Evolutionary conservation across 2,329 filamentous ascomycete genomes (phyloP).

Genomic region (Neodidymelliopsis sp.): DNA sequence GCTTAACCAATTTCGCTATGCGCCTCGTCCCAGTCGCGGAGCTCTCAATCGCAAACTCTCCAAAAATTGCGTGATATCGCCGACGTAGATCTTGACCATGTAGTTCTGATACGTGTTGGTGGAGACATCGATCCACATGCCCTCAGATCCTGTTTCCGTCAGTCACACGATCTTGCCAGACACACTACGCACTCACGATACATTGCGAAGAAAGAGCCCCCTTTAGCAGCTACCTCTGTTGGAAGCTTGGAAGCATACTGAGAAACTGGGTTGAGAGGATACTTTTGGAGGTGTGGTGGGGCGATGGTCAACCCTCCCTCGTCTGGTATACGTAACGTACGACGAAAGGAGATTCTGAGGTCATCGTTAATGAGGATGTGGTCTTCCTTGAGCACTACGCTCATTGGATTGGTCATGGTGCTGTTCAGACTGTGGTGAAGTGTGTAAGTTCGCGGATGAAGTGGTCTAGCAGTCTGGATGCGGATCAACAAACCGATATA

Average conservation of each 20-base stretch:
- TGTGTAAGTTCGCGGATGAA: too few species aligned
- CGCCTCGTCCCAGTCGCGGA: constrained; percentile 10
- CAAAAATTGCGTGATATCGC: constrained; percentile 53
- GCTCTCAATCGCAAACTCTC: constrained; percentile 40
- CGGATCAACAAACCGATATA: too few species aligned
- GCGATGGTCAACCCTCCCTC: constrained; percentile 40
- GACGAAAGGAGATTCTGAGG: constrained; percentile 23
- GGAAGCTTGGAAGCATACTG: constrained; percentile 45
- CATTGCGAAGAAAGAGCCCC: constrained; percentile 58
- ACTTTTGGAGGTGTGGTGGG: constrained; percentile 23
- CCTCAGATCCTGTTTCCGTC: constrained; percentile 45
- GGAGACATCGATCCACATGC: constrained; percentile 54
- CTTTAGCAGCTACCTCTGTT: constrained; percentile 47
- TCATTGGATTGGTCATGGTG: neutral
- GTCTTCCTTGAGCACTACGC: neutral
- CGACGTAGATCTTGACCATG: constrained; percentile 52
- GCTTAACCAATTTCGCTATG: neutral
- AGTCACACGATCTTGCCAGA: neutral
- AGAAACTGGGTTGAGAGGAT: constrained; percentile 19
- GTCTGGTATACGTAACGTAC: constrained; percentile 28
- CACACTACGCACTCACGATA: constrained; percentile 57
- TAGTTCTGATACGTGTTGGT: constrained; percentile 27
- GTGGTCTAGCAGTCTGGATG: too few species aligned
- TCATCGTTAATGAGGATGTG: constrained; percentile 16
- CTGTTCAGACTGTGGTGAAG: neutral